Conservation (phyloP, 805 yeast genomes). For the Peterozyma toletana region DNA sequence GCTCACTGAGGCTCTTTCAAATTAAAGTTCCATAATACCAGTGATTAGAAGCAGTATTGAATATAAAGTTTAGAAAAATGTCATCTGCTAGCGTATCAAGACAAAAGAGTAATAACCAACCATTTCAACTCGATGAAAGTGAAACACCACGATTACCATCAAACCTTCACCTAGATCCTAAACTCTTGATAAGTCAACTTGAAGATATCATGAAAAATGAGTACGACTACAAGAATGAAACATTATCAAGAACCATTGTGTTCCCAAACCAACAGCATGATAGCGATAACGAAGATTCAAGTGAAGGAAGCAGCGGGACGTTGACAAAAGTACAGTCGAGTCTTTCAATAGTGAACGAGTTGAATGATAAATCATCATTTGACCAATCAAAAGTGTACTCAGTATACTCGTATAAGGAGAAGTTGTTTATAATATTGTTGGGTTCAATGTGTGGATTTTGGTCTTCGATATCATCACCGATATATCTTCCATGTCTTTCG, state of each 20-base stretch:
- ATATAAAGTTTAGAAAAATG: too few relatives aligned
- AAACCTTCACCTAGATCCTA: too few relatives aligned
- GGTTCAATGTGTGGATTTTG: slow-evolving; percentile 44
- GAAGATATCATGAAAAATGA: slow-evolving; percentile 1
- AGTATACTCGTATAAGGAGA: slow-evolving; percentile 30
- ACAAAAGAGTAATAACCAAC: too few relatives aligned
- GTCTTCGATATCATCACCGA: slow-evolving; percentile 68
- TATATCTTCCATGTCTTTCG: slow-evolving; percentile 73
- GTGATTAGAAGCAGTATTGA: too few relatives aligned
- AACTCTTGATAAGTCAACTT: too few relatives aligned
- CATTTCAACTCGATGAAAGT: too few relatives aligned
- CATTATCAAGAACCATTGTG: slow-evolving; percentile 3
- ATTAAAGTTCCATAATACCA: too few relatives aligned
- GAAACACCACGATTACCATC: too few relatives aligned
- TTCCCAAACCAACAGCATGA: slow-evolving; percentile 5
- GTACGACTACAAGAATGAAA: slow-evolving; percentile 3
- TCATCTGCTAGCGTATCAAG: too few relatives aligned
- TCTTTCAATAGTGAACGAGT: slow-evolving; percentile 3
- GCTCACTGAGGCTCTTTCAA: too few relatives aligned
- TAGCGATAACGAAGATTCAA: too few relatives aligned
- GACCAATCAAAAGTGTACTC: slow-evolving; percentile 19
- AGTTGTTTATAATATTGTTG: slow-evolving; percentile 26
- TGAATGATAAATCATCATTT: slow-evolving; percentile 2
- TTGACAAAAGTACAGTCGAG: slow-evolving; percentile 6
- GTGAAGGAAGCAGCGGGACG: neutral